Evolutionary conservation across 371 early-diverging fungal species (phyloP), one percentile per base, ranked within the genome.

Genomic region (Mortierella sp.): DNA sequence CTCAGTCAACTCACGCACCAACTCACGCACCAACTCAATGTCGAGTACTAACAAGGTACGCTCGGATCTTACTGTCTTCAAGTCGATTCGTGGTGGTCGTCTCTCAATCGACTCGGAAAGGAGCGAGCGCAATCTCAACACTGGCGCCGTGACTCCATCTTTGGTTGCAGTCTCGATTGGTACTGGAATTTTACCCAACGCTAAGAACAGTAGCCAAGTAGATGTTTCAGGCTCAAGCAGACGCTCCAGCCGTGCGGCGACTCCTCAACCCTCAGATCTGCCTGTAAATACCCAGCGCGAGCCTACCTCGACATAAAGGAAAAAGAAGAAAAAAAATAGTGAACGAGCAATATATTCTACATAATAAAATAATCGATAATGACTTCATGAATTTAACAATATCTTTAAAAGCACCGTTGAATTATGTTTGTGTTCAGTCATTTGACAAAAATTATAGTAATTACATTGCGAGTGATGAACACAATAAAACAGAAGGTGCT

Each of bases 121-220:
- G 26, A 72, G 74, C n/a, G 70, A 75, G 29, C 63, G 66, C 15
- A 62, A 56, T 54, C 83, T 64, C 19, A 47, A 47, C 22, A 87
- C 91, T 15, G 92, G 87, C 5, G 85, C 92, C 26, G 85, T 92
- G 83, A 85, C 90, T 4, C 90, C 92, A 6, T 85, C 87, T 54
- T 75, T 92, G 82, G 86, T 92, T 15, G 91, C 89, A 12, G 86
- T 87, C 32, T 89, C 91, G 29, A 86, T 92, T 13, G 90, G 89
- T 23, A 87, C 86, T 42, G 91, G 91, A 74, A 71, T 68, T 75
- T 71, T 10, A 61, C 68, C 12, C n/a, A n/a, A n/a, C n/a, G n/a
- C n/a, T n/a, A n/a, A n/a, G n/a, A n/a, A n/a, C n/a, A n/a, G n/a
- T n/a, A 80, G 81, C 54, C 75, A 80, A 54, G 61, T 79, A 26